These are phyloP conservation scores for Austroboletus festivus DNA, from an alignment of 768 basidiomycete species.

Conservation along the genomic window DNA sequence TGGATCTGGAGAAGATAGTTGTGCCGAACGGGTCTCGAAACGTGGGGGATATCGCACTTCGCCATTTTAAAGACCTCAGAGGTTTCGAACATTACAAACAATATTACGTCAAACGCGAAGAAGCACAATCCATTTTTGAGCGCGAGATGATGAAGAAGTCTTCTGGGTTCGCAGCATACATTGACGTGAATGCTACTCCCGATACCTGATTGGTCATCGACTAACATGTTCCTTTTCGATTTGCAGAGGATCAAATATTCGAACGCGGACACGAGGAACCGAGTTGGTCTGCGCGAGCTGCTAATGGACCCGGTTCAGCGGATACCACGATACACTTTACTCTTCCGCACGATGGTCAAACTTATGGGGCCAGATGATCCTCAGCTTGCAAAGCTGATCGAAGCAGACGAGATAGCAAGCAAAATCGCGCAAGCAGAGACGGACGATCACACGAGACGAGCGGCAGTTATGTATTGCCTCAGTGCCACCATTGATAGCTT, in stretches of 20 bases:
- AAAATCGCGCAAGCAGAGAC: conserved; percentile 90
- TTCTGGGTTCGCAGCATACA: conserved; percentile 79
- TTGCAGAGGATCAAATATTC: conserved; percentile 83
- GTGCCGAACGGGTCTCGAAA: conserved; percentile 52
- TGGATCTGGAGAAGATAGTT: conserved; percentile 78
- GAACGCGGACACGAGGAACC: conserved; percentile 67
- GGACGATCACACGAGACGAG: conserved; percentile 87
- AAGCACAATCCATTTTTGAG: conserved; percentile 86
- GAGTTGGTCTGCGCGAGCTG: conserved; percentile 85
- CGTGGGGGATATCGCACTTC: conserved; percentile 81
- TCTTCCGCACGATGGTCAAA: conserved; percentile 91
- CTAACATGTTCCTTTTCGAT: conserved; percentile 3
- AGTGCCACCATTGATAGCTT: conserved; percentile 85
- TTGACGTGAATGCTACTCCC: conserved; percentile 65
- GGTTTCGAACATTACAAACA: conserved; percentile 91
- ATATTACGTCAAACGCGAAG: conserved; percentile 91
- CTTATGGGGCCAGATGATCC: conserved; percentile 77
- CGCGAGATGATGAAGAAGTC: conserved; percentile 76
- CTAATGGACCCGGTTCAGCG: conserved; percentile 97
- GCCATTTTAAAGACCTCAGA: conserved; percentile 78
- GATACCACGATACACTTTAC: conserved; percentile 89
- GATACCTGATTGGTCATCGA: conserved; percentile 8
- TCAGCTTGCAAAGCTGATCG: conserved; percentile 72
- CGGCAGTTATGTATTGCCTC: conserved; percentile 83
- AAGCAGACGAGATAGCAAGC: conserved; percentile 85